A percentile compares a stretch with the other conserved stretches of the same genome.
phyloP scores from a whole-genome alignment of 2,329 filamentous ascomycete species.

The Pseudopyrenochaeta lycopersici region DNA sequence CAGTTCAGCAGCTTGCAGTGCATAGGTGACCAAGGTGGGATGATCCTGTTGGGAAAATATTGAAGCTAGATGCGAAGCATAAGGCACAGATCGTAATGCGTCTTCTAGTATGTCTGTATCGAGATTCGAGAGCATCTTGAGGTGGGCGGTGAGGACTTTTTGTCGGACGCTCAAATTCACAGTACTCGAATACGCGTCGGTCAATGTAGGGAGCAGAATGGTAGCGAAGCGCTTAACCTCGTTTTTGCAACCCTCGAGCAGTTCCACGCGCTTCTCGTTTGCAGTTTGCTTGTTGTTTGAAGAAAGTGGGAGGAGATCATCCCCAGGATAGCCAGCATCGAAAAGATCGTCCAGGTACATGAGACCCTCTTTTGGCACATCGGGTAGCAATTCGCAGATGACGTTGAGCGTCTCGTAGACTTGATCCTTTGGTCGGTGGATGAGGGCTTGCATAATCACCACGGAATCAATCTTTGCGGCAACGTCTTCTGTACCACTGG shows the following conservation, averaged over 20 bases:
- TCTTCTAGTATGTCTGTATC: conserved; percentile 85
- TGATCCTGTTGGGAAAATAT: conserved; percentile 97
- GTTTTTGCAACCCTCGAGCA: conserved; percentile 82
- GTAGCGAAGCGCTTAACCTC: conserved; percentile 92
- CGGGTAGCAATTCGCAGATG: conserved; percentile 91
- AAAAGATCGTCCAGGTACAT: conserved; percentile 61
- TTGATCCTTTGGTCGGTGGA: conserved; percentile 93
- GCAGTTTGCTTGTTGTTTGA: conserved; percentile 63
- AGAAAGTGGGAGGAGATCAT: conserved; percentile 55
- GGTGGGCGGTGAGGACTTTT: conserved; percentile 92
- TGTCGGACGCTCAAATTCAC: conserved; percentile 94
- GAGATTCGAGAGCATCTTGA: conserved; percentile 98
- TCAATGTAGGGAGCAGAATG: conserved; percentile 92
- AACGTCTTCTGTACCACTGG: conserved; percentile 77
- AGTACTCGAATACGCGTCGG: conserved; percentile 96
- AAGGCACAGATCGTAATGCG: conserved; percentile 85
- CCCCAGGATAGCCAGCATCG: conserved; percentile 59
- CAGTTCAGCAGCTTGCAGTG: conserved; percentile 88
- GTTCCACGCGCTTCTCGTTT: conserved; percentile 82
- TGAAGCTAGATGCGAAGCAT: conserved; percentile 93
- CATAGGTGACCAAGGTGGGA: conserved; percentile 82
- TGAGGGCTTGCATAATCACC: conserved; percentile 97
- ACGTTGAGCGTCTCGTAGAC: conserved; percentile 97
- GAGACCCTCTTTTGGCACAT: conserved; percentile 67
- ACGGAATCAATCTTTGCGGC: conserved; percentile 93